Evolutionary conservation across 2,329 filamentous ascomycete genomes (phyloP).

Genomic region (Talaromyces sp.): DNA sequence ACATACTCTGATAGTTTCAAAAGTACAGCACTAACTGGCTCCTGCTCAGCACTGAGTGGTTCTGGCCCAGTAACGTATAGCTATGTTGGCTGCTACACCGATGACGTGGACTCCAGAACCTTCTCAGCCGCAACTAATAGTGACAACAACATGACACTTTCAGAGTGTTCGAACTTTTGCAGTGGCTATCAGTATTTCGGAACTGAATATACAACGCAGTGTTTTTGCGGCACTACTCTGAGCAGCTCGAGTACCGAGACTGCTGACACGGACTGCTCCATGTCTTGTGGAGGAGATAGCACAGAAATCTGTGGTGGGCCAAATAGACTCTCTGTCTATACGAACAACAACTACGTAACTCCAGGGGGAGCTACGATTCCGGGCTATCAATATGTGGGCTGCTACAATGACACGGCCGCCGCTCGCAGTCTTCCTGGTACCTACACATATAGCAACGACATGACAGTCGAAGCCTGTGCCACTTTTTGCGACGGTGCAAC

Average conservation of each 20-base stretch:
- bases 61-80: slow-evolving; percentile 7
- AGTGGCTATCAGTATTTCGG: slow-evolving; percentile 31
- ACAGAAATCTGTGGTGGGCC: slow-evolving; percentile 36
- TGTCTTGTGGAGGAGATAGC: slow-evolving; percentile 47
- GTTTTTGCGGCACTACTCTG: slow-evolving; percentile 27
- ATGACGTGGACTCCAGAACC: slow-evolving; percentile 24
- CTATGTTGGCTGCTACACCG: slow-evolving; percentile 33
- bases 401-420: slow-evolving; percentile 17
- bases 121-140: slow-evolving; percentile 15
- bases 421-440: slow-evolving; percentile 16
- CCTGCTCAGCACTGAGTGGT: slow-evolving; percentile 12
- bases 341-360: slow-evolving; percentile 42
- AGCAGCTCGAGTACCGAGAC: slow-evolving; percentile 27
- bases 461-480: slow-evolving; percentile 16
- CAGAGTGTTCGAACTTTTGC: slow-evolving; percentile 29
- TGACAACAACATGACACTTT: slow-evolving; percentile 28
- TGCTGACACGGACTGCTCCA: slow-evolving; percentile 48
- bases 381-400: slow-evolving; percentile 13
- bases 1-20: slow-evolving; percentile 13
- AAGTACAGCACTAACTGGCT: slow-evolving; percentile 16
- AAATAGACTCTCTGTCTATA: slow-evolving; percentile 50
- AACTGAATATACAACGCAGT: slow-evolving; percentile 32
- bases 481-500: slow-evolving; percentile 15
- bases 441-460: slow-evolving; percentile 11
- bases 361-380: slow-evolving; percentile 13